A percentile compares a stretch with the other conserved stretches of the same genome.
Evolutionary conservation across 2,329 filamentous ascomycete species (phyloP).

Genomic region (Helotiales sp.): DNA sequence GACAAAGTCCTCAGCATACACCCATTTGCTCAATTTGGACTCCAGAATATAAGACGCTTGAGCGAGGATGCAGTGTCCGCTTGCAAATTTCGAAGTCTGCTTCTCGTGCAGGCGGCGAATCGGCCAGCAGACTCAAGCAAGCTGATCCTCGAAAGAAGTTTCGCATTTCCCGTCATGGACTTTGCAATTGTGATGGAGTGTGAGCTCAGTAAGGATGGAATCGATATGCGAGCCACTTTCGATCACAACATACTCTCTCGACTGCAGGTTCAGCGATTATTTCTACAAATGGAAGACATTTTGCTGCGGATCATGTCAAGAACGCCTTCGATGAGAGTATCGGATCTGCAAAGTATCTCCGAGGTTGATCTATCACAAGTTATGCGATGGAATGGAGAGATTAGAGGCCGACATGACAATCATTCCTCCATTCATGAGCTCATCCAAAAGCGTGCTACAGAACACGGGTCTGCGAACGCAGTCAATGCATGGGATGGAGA

Average conservation of each 20-base stretch:
- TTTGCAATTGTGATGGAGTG: slow-evolving; percentile 12
- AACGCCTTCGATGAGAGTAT: background rate
- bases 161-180: slow-evolving; percentile 10
- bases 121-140: background rate
- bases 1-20: slow-evolving; percentile 53
- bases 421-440: background rate
- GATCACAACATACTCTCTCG: slow-evolving; percentile 2
- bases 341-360: background rate
- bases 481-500: background rate
- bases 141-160: slow-evolving; percentile 1
- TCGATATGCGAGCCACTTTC: slow-evolving; percentile 11
- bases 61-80: slow-evolving; percentile 16
- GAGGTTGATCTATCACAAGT: background rate
- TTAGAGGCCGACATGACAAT: background rate
- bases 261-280: background rate
- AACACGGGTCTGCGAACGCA: background rate
- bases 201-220: background rate
- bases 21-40: slow-evolving; percentile 32
- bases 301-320: background rate
- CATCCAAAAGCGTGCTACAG: background rate
- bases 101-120: slow-evolving; percentile 23
- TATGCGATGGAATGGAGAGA: background rate
- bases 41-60: slow-evolving; percentile 21
- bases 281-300: slow-evolving; percentile 3
- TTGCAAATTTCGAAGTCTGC: slow-evolving; percentile 24